phyloP scores from a whole-genome alignment of 768 basidiomycete genomes.

The Omphalotus guepiniiformis region DNA sequence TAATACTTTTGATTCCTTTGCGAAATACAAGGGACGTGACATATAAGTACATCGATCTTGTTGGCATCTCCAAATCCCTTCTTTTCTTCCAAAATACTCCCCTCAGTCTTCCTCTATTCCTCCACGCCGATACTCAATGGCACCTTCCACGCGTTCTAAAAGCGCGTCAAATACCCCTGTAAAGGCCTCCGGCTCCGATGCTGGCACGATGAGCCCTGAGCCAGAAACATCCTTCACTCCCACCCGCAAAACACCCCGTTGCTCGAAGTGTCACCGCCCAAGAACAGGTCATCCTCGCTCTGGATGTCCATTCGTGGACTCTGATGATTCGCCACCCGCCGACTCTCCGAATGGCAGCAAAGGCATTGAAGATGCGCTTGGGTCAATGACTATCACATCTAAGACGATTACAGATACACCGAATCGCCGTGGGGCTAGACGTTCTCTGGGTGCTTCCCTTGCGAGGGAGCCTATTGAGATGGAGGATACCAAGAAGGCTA shows the following conservation, averaged over 20 bases:
- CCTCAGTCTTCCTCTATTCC: too few species aligned
- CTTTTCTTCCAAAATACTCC: too few species aligned
- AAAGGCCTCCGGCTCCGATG: not conserved
- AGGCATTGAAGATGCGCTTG: constrained; percentile 37
- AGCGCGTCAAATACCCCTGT: constrained; percentile 7
- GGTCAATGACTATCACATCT: constrained; percentile 39
- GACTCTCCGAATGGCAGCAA: constrained; percentile 10
- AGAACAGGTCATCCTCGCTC: constrained; percentile 58
- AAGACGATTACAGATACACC: constrained; percentile 14
- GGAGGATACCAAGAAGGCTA: constrained; percentile 29
- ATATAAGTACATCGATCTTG: too few species aligned
- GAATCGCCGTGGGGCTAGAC: constrained; percentile 10
- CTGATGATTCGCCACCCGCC: constrained; percentile 10
- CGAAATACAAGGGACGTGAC: too few species aligned
- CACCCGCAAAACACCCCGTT: constrained; percentile 49
- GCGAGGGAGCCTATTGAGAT: constrained; percentile 11
- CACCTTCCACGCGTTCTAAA: constrained; percentile 3
- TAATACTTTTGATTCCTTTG: too few species aligned
- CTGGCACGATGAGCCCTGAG: too few species aligned
- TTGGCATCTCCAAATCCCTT: too few species aligned
- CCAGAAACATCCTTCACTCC: constrained; percentile 23
- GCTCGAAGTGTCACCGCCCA: constrained; percentile 52
- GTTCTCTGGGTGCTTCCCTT: constrained; percentile 19
- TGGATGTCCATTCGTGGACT: constrained; percentile 48
- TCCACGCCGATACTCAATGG: too few species aligned